Percentiles rank a stretch among this genome's conserved stretches.
Conservation (phyloP, 441 rosid species). For the Brassica balearica region DNA sequence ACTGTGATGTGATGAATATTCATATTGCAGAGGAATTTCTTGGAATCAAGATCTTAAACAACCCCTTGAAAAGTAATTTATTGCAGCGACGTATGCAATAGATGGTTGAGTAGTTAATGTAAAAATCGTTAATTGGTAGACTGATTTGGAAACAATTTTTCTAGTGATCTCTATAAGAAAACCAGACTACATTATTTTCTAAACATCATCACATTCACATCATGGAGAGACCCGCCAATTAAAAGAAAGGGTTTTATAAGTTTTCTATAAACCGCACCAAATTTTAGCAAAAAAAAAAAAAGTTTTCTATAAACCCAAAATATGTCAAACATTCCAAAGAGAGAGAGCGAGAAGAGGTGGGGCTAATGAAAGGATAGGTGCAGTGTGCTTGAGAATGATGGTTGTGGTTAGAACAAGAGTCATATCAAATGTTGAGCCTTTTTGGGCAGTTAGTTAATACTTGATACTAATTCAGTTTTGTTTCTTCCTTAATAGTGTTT, state of each 20-base stretch:
- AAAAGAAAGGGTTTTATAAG: not conserved
- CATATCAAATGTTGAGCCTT: slow-evolving; percentile 24
- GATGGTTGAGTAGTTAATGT: not conserved
- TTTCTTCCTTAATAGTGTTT: not conserved
- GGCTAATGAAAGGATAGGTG: not conserved
- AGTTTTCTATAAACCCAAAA: not conserved
- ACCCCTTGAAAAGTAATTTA: not conserved
- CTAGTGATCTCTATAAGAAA: not conserved
- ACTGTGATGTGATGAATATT: slow-evolving; percentile 13
- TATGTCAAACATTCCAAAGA: not conserved
- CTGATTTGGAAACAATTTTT: not conserved
- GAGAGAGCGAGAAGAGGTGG: not conserved
- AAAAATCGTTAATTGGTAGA: not conserved
- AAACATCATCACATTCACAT: slow-evolving; percentile 8
- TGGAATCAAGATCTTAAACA: not conserved
- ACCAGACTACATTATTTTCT: not conserved
- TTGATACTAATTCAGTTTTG: too few relatives aligned
- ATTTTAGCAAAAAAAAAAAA: too few relatives aligned
- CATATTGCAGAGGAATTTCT: not conserved
- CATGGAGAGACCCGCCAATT: not conserved
- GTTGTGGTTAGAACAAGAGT: slow-evolving; percentile 16
- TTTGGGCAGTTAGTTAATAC: not conserved
- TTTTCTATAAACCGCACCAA: not conserved
- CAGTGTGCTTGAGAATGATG: slow-evolving; percentile 4
- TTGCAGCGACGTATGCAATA: slow-evolving; percentile 14